Evolutionary conservation across 257 asterid species (phyloP), one percentile per base, ranked within the genome.

Genomic region (Solanum etuberosum): DNA sequence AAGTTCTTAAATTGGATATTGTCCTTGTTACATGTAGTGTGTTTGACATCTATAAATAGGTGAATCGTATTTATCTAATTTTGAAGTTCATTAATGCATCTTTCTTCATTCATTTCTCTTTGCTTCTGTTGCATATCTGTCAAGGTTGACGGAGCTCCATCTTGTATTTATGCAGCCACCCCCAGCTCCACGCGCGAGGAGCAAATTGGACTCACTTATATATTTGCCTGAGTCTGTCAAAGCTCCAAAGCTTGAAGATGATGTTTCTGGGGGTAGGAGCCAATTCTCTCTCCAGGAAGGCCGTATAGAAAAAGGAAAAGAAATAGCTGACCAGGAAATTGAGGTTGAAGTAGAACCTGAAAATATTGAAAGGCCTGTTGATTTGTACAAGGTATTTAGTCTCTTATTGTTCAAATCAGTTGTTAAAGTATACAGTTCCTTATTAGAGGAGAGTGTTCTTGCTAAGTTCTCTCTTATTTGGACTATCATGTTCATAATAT

Each of bases 361-460:
- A 93, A 95, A 94, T 86, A 90, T 95, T 15, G 98, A 95, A 91
- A 95, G 98, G 91, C 99, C 98, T 61, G 96, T 97, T 68, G 99
- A 97, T 91, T 93, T 97, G 29, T 97, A 95, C 90, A 97, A 97
- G 94, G 99, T 97, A 91, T 83, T 85, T 74, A 23, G 70, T 59
- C 59, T 76, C 21, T 35, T 21, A 35, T 85, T 71, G 27, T 72
- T 27, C 54, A 13, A 7, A 43, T 54, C 31, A 40, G 23, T 51
- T 21, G 71, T 43, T 78, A 3, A 48, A 46, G 16, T 46, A 16
- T 18, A 29, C n/a, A 80, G 18, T 10, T 80, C 67, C 42, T 48
- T 80, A 46, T 18, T 80, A 46, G 35, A 29, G 40, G 42, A 46
- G 42, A 29, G 67, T 29, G 37, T 46, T 46, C 27, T 77, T 29